A percentile compares a stretch with the other conserved stretches of the same genome.
Evolutionary conservation across 225 moss, liverwort and hornwort genomes (phyloP).

Genomic region (Lunularia cruciata): DNA sequence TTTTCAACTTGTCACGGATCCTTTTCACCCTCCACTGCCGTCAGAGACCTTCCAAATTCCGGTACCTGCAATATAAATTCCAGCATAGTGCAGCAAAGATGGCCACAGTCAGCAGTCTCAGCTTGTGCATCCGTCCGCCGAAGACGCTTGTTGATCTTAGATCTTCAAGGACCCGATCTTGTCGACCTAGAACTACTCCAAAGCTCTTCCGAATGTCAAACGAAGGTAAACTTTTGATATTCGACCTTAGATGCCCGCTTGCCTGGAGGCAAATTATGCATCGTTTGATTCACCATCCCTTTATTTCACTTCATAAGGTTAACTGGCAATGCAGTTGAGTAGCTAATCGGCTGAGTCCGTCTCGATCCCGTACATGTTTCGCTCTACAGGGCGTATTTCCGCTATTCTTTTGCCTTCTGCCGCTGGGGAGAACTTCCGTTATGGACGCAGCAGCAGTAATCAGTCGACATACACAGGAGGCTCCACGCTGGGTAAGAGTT

Average conservation of each 20-base stretch:
- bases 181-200: background rate
- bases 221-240: background rate
- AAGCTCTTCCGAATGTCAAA: background rate
- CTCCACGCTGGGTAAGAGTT: conserved; percentile 6
- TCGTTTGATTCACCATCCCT: background rate
- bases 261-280: background rate
- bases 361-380: background rate
- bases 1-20: background rate
- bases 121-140: background rate
- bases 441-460: conserved; percentile 5
- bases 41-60: background rate
- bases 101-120: background rate
- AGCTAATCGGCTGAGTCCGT: background rate
- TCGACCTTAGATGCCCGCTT: background rate
- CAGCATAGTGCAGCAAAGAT: conserved; percentile 1
- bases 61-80: background rate
- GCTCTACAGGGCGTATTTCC: background rate
- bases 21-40: background rate
- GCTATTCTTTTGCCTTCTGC: conserved; percentile 30
- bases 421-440: conserved; percentile 23
- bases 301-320: background rate
- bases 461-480: background rate
- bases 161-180: background rate
- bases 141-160: background rate
- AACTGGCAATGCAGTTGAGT: background rate